Conservation (phyloP, 257 asterid genomes). For the Solanum bukasovii region DNA sequence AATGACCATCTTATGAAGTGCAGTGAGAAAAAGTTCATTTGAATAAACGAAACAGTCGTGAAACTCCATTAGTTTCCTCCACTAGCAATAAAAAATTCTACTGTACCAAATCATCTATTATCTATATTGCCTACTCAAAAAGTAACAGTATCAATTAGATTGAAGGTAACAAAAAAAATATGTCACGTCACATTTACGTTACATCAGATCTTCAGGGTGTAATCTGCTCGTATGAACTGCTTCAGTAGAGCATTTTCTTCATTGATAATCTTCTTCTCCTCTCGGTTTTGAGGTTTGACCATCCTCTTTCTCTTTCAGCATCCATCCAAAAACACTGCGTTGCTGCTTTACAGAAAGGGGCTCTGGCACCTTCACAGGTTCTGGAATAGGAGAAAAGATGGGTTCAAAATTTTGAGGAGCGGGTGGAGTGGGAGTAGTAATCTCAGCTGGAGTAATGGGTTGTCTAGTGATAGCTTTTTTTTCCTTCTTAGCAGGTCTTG, state of each 20-base stretch:
- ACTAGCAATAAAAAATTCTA: background rate
- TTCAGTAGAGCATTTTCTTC: constrained; percentile 59
- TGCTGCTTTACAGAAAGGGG: constrained; percentile 49
- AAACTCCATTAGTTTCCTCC: background rate
- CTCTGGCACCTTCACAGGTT: constrained; percentile 30
- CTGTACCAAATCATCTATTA: background rate
- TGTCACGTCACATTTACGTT: background rate
- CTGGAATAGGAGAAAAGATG: constrained; percentile 11
- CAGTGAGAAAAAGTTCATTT: background rate
- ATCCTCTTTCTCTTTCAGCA: constrained; percentile 60
- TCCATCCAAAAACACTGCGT: constrained; percentile 59
- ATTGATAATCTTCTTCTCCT: constrained; percentile 40
- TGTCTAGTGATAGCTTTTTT: constrained; percentile 17
- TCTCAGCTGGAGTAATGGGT: constrained; percentile 25
- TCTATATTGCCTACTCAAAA: background rate
- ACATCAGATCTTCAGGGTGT: constrained; percentile 31
- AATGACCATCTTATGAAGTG: background rate
- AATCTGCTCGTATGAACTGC: constrained; percentile 36
- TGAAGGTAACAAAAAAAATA: background rate
- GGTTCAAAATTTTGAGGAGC: constrained; percentile 11
- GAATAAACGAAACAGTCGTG: background rate
- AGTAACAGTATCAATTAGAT: background rate
- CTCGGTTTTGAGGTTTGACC: constrained; percentile 35
- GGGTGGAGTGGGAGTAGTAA: constrained; percentile 15
- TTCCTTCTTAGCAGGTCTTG: constrained; percentile 35